Evolutionary conservation across 2,329 filamentous ascomycete species (phyloP).

Genomic region (Xylariaceae sp.): DNA sequence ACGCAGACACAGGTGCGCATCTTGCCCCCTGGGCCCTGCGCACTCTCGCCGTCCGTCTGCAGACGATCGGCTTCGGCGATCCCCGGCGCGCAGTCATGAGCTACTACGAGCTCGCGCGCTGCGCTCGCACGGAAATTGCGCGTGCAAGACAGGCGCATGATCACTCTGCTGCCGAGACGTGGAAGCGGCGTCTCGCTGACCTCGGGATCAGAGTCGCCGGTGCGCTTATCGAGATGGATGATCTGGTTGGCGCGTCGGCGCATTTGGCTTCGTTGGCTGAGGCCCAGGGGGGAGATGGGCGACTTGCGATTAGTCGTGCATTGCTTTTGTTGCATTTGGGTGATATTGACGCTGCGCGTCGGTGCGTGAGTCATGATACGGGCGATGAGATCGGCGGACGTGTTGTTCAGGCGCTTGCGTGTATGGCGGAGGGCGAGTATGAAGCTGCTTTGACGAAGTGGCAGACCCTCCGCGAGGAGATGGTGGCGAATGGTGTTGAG

Average conservation of each 20-base stretch:
- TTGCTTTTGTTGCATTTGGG: constrained; percentile 76
- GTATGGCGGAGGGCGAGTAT: constrained; percentile 75
- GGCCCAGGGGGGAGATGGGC: constrained; percentile 31
- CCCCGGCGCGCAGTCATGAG: constrained; percentile 78
- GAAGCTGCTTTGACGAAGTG: constrained; percentile 58
- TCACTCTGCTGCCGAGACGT: constrained; percentile 55
- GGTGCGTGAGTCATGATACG: constrained; percentile 38
- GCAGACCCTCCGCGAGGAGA: constrained; percentile 44
- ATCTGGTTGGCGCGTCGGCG: constrained; percentile 70
- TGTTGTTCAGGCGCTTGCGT: constrained; percentile 62
- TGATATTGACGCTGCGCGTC: constrained; percentile 62
- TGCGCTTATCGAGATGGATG: constrained; percentile 78
- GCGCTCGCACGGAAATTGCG: constrained; percentile 60
- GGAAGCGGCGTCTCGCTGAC: constrained; percentile 68
- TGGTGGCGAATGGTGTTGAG: constrained; percentile 36
- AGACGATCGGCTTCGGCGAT: constrained; percentile 82
- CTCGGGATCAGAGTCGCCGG: constrained; percentile 63
- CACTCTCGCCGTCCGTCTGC: constrained; percentile 74
- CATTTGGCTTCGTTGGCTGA: constrained; percentile 59
- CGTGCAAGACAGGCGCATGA: constrained; percentile 42
- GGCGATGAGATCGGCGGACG: constrained; percentile 31
- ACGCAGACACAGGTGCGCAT: constrained; percentile 50
- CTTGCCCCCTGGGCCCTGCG: constrained; percentile 85
- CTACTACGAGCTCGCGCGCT: constrained; percentile 80
- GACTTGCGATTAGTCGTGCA: constrained; percentile 47